Conservation (phyloP, 2,329 filamentous ascomycete species). For the Colletotrichum aenigma region DNA sequence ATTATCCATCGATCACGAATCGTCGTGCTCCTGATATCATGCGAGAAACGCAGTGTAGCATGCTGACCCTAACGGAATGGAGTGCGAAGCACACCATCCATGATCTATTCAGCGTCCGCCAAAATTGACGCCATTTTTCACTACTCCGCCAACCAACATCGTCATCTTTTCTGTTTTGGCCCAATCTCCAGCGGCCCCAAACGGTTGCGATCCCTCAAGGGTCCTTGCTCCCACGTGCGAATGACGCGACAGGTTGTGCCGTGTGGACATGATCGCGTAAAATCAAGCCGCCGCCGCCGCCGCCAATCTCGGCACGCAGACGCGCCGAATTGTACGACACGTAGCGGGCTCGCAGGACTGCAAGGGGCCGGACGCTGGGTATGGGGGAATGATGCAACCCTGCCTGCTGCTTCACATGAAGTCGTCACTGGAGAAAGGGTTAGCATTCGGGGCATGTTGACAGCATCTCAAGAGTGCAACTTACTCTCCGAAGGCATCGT, state of each 20-base stretch:
- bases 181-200: not conserved
- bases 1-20: not conserved
- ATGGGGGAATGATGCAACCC: conserved; percentile 16
- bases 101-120: not conserved
- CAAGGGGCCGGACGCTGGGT: not conserved
- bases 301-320: not conserved
- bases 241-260: not conserved
- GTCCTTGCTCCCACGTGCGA: not conserved
- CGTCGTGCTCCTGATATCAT: not conserved
- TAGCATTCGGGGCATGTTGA: conserved; percentile 17
- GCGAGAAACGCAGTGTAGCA: not conserved
- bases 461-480: conserved; percentile 40
- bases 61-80: not conserved
- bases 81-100: not conserved
- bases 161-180: not conserved
- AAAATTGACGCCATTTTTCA: not conserved
- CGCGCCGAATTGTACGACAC: not conserved
- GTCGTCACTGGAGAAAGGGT: conserved; percentile 58
- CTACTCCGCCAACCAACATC: not conserved
- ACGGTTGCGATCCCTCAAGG: not conserved
- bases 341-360: not conserved
- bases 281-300: not conserved
- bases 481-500: conserved; percentile 82
- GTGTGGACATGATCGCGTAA: not conserved
- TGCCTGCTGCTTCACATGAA: conserved; percentile 65